Evolutionary conservation across 139 green algal species (phyloP).

Genomic region (Picochlorum sp.): DNA sequence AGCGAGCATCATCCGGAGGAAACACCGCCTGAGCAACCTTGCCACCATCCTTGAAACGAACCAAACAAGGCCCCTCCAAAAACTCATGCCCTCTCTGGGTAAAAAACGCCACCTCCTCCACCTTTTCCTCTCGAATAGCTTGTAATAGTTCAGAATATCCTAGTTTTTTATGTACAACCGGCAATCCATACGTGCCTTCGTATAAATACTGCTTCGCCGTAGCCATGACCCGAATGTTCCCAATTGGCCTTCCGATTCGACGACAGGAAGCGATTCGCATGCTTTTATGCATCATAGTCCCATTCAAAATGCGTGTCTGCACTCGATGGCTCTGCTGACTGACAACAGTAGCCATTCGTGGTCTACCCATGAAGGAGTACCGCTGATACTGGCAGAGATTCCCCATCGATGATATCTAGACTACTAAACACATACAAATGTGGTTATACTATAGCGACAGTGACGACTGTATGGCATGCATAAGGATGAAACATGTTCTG

Average conservation of each 20-base stretch:
- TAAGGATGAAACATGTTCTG: no score
- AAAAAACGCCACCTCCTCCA: slow-evolving; percentile 58
- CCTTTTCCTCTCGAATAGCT: slow-evolving; percentile 43
- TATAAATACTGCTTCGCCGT: slow-evolving; percentile 31
- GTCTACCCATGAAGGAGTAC: no score
- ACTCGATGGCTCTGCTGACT: neutral
- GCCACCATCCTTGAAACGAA: slow-evolving; percentile 29
- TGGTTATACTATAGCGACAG: no score
- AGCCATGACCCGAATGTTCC: neutral
- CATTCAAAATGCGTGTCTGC: neutral
- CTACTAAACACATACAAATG: no score
- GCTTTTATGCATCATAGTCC: neutral
- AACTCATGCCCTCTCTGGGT: neutral
- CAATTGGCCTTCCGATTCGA: neutral
- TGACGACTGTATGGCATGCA: no score
- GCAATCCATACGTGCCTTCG: slow-evolving; percentile 31
- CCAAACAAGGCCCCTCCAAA: slow-evolving; percentile 54
- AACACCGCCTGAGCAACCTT: slow-evolving; percentile 53
- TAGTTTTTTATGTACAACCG: slow-evolving; percentile 26
- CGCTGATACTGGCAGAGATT: no score
- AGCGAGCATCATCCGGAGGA: slow-evolving; percentile 42
- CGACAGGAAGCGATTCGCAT: neutral
- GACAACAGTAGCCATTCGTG: no score
- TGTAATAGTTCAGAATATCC: slow-evolving; percentile 48
- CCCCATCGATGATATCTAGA: no score